Base-by-base conservation (phyloP, 1,284 basidiomycete genomes). In the Apiotrichum brassicae region DNA sequence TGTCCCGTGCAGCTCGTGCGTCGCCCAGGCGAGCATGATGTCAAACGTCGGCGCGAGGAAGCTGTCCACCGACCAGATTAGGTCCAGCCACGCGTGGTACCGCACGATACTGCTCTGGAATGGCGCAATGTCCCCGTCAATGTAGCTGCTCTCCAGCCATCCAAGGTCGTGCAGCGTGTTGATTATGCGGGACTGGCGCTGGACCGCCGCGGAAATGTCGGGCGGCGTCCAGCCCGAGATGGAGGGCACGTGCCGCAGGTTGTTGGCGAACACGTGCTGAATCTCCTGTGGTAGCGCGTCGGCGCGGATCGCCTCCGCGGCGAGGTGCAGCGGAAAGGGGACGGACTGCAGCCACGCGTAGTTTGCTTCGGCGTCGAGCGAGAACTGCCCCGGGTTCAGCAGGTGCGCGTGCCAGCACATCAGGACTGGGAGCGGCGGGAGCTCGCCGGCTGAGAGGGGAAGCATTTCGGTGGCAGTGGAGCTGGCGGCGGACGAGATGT, bases 11-110 rank as follows among this genome's bases (percentile, higher is more conserved):
- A 73, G 64, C 48, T 73, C 66, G 47, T 73, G 71, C 6, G 71
- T 71, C 41, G 69, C 68, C 71, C 71, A 72, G 7, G 63, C 63
- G 20, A 72, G 57, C 46, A 71, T 68, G 43, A 73, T 70, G 43
- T 72, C 70, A 22, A 64, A 41, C 3, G 62, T 56, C 14, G 57
- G 53, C 8, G 60, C 57, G 19, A 65, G 54, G 38, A 56, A 60
- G 14, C 43, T 32, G 30, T 36, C 35, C 28, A 52, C 58, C 3
- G 61, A 46, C 14, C 53, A 43, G 50, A 61, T 60, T 35, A 70
- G 53, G 42, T 70, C 65, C 18, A 70, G 59, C 60, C 65, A 70
- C 20, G 65, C 65, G 46, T 67, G 60, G 60, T 73, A 64, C 32
- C 68, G 51, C 2, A 67, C 68, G 8, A 65, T 57, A 8, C 53